Conservation (phyloP, 129 eudicot genomes). For the Erigeron canadensis region DNA sequence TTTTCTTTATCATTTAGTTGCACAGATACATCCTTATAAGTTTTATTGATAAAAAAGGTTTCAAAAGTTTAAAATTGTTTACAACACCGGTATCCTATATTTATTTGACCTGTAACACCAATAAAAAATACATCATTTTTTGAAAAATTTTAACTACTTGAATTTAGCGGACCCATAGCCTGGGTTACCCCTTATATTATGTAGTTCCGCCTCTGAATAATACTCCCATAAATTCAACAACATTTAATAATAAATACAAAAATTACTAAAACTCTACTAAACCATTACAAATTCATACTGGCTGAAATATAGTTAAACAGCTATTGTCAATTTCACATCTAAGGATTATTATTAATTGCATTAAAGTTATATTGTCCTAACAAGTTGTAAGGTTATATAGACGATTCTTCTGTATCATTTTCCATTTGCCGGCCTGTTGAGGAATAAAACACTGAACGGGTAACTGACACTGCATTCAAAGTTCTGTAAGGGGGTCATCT, state of each 20-base stretch:
- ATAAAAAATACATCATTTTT: too few species aligned
- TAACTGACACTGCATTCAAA: neutral
- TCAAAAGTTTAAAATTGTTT: too few species aligned
- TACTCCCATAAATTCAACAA: neutral
- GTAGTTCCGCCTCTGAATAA: too few species aligned
- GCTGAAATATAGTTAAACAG: neutral
- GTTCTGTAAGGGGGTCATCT: neutral
- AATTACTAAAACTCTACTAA: neutral
- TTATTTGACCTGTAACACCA: too few species aligned
- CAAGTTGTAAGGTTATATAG: neutral
- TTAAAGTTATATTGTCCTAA: neutral
- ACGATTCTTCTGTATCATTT: neutral
- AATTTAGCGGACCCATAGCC: too few species aligned
- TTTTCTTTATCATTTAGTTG: too few species aligned
- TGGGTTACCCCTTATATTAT: too few species aligned
- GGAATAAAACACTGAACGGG: neutral
- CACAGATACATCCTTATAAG: too few species aligned
- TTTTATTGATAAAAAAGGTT: too few species aligned
- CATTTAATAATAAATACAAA: neutral
- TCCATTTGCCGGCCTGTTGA: neutral
- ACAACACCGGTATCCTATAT: too few species aligned
- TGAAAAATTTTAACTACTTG: too few species aligned
- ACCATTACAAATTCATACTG: neutral
- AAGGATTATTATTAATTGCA: neutral
- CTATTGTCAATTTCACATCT: neutral